Percentiles rank a stretch among this genome's conserved stretches.
Evolutionary conservation across 2,329 filamentous ascomycete genomes (phyloP).

Genomic region (Emergomyces orientalis): DNA sequence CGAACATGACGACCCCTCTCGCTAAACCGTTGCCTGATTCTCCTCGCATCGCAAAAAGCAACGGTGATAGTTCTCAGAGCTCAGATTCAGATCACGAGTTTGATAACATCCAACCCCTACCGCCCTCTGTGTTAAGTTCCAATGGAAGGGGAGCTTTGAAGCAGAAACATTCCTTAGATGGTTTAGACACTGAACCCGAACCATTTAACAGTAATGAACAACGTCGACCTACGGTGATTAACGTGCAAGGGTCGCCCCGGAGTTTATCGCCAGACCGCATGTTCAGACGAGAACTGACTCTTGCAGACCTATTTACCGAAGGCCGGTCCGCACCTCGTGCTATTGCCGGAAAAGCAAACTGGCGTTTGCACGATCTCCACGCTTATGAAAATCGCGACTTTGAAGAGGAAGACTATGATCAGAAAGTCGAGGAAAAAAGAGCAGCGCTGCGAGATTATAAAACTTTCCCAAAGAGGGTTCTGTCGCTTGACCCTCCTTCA

Average conservation of each 20-base stretch:
- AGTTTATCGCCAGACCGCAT: constrained; percentile 20
- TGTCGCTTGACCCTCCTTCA: constrained; percentile 40
- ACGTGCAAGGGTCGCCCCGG: constrained; percentile 15
- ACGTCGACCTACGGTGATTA: constrained; percentile 22
- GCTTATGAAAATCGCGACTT: constrained; percentile 23
- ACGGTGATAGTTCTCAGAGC: constrained; percentile 23
- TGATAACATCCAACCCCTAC: constrained; percentile 33
- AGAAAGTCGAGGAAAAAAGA: constrained; percentile 34
- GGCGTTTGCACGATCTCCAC: constrained; percentile 25
- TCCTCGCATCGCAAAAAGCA: constrained; percentile 24
- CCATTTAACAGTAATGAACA: constrained; percentile 15
- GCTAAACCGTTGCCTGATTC: constrained; percentile 41
- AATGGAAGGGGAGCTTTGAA: constrained; percentile 23
- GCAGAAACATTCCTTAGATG: constrained; percentile 23
- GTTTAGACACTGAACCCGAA: constrained; percentile 9
- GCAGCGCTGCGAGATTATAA: constrained; percentile 42
- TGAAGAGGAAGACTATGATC: constrained; percentile 29
- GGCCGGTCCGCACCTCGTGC: constrained; percentile 32
- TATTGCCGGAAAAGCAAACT: constrained; percentile 31
- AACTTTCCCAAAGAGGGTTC: constrained; percentile 40
- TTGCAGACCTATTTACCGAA: constrained; percentile 12
- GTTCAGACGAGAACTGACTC: constrained; percentile 16
- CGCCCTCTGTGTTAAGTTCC: constrained; percentile 35
- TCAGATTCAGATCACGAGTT: constrained; percentile 28
- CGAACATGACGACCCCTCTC: constrained; percentile 48